Conservation (phyloP, 2,329 filamentous ascomycete species). For the Diatrype stigma region DNA sequence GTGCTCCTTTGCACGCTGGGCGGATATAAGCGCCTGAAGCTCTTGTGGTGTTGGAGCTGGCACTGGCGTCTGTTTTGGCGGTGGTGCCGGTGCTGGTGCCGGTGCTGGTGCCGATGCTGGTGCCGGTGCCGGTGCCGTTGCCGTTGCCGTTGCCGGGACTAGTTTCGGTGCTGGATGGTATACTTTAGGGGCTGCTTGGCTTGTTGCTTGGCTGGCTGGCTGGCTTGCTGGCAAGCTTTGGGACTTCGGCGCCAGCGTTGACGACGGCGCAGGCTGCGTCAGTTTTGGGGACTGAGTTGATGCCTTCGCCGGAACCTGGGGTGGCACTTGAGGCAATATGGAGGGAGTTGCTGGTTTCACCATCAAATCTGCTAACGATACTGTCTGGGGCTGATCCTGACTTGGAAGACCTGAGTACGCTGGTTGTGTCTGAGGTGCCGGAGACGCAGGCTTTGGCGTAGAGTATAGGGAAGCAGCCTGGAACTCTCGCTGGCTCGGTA, state of each 20-base stretch:
- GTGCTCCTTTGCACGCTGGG: background rate
- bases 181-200: background rate
- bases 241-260: background rate
- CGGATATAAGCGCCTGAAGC: background rate
- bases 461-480: conserved; percentile 15
- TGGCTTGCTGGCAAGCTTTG: background rate
- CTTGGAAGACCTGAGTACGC: conserved; percentile 5
- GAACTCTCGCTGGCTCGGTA: conserved; percentile 23
- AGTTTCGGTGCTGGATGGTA: background rate
- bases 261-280: conserved; percentile 4
- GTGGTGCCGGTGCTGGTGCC: too few relatives aligned
- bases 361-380: conserved; percentile 26
- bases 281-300: conserved; percentile 2
- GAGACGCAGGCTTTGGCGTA: conserved; percentile 8
- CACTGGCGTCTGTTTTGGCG: too few relatives aligned
- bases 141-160: background rate
- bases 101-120: too few relatives aligned
- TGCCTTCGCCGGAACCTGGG: conserved; percentile 9
- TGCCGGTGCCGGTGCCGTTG: too few relatives aligned
- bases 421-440: background rate
- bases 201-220: background rate
- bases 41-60: background rate
- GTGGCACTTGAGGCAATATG: conserved; percentile 10
- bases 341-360: conserved; percentile 17
- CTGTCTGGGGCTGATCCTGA: conserved; percentile 24